Percentiles rank a stretch among this genome's conserved stretches.
Evolutionary conservation across 192 early-diverging fungal genomes (phyloP).

Genomic region (Glomus cerebriforme): DNA sequence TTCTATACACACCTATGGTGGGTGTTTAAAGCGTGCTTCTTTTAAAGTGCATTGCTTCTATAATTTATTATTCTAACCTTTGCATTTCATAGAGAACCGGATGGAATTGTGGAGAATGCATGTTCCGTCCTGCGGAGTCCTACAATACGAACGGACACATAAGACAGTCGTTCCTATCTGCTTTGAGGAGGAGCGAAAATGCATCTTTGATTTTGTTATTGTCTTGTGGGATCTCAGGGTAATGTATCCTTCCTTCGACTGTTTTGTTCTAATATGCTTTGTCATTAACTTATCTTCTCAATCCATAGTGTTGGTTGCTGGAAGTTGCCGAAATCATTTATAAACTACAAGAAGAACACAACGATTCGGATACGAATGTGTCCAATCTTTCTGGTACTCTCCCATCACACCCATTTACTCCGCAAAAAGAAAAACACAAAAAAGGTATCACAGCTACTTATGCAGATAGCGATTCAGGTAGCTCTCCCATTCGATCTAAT

Average conservation of each 20-base stretch:
- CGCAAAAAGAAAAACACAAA: constrained; percentile 22
- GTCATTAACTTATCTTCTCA: constrained; percentile 23
- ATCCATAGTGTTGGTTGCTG: constrained; percentile 13
- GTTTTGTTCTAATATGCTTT: background rate
- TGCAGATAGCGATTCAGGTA: constrained; percentile 22
- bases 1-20: constrained; percentile 25
- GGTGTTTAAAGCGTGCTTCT: background rate
- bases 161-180: constrained; percentile 18
- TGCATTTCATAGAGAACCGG: constrained; percentile 22
- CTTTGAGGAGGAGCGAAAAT: constrained; percentile 9
- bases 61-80: background rate
- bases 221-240: constrained; percentile 27
- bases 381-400: constrained; percentile 24
- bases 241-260: background rate
- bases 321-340: background rate
- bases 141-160: constrained; percentile 30
- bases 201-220: constrained; percentile 26
- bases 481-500: constrained; percentile 11
- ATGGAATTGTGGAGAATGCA: constrained; percentile 29
- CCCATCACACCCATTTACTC: constrained; percentile 25
- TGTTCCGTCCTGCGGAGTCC: constrained; percentile 8
- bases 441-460: constrained; percentile 16
- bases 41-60: too few relatives aligned
- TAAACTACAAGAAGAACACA: constrained; percentile 24
- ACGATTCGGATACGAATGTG: background rate